These are phyloP conservation scores for Saccharomyces hybrid DNA, from an alignment of 1,139 yeast genomes.

Conservation along the genomic window DNA sequence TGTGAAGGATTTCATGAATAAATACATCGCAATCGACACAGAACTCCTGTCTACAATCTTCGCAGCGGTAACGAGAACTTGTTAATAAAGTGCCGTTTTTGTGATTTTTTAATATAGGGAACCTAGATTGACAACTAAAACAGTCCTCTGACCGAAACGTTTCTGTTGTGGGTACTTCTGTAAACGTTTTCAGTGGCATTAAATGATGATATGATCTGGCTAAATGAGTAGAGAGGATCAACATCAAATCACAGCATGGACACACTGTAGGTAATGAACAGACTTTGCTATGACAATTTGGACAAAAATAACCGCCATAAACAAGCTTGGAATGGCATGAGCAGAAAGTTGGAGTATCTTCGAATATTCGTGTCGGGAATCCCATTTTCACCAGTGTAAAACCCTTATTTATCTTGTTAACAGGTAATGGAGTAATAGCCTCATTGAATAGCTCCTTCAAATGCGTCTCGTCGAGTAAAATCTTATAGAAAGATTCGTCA, in stretches of 20 bases:
- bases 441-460: conserved; percentile 79
- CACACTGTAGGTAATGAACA: conserved; percentile 86
- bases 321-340: conserved; percentile 70
- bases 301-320: conserved; percentile 77
- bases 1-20: conserved; percentile 83
- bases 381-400: conserved; percentile 94
- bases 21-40: conserved; percentile 95
- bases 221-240: conserved; percentile 84
- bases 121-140: conserved; percentile 53
- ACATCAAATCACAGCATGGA: conserved; percentile 85
- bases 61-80: conserved; percentile 64
- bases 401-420: conserved; percentile 39
- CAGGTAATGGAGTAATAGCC: conserved; percentile 85
- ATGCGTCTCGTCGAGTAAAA: conserved; percentile 79
- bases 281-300: conserved; percentile 78
- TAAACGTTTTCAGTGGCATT: conserved; percentile 71
- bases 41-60: conserved; percentile 60
- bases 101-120: conserved; percentile 32
- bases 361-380: conserved; percentile 69
- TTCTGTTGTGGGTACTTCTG: conserved; percentile 53
- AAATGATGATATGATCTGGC: conserved; percentile 94
- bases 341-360: conserved; percentile 65
- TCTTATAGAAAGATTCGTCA: conserved; percentile 58
- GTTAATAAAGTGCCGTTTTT: conserved; percentile 37
- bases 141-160: conserved; percentile 44